Evolutionary conservation across 768 basidiomycete species (phyloP).

Genomic region (Xanthoconium purpureum): DNA sequence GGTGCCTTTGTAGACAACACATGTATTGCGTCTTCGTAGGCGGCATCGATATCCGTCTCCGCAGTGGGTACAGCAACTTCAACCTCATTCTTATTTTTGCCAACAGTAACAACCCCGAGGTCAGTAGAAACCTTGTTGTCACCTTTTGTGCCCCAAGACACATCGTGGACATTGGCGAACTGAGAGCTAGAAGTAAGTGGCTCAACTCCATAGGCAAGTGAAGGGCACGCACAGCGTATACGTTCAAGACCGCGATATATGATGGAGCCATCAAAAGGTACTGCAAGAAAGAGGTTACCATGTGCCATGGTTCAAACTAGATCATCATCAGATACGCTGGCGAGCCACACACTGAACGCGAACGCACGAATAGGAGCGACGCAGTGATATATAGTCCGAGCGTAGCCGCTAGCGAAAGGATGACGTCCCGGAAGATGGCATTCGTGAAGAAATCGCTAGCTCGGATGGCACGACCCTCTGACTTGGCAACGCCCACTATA

Average conservation of each 20-base stretch:
- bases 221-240: conserved; percentile 59
- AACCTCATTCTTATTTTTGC: conserved; percentile 72
- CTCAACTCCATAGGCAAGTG: neutral
- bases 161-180: conserved; percentile 88
- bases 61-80: conserved; percentile 83
- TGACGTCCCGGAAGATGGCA: conserved; percentile 78
- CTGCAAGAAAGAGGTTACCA: conserved; percentile 95
- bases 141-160: conserved; percentile 96
- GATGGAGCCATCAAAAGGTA: conserved; percentile 90
- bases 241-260: conserved; percentile 90
- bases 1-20: conserved; percentile 77
- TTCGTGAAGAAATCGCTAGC: conserved; percentile 71
- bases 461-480: conserved; percentile 44
- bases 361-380: conserved; percentile 79
- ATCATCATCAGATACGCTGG: neutral
- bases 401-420: conserved; percentile 83
- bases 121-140: conserved; percentile 84
- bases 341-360: neutral
- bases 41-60: conserved; percentile 83
- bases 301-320: conserved; percentile 96
- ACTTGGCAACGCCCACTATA: conserved; percentile 54
- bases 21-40: conserved; percentile 89
- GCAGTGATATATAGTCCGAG: conserved; percentile 84
- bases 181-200: conserved; percentile 23
- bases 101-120: conserved; percentile 74